A percentile compares a stretch with the other conserved stretches of the same genome.
Conservation (phyloP, 2,329 filamentous ascomycete genomes). For the Calycina marina region DNA sequence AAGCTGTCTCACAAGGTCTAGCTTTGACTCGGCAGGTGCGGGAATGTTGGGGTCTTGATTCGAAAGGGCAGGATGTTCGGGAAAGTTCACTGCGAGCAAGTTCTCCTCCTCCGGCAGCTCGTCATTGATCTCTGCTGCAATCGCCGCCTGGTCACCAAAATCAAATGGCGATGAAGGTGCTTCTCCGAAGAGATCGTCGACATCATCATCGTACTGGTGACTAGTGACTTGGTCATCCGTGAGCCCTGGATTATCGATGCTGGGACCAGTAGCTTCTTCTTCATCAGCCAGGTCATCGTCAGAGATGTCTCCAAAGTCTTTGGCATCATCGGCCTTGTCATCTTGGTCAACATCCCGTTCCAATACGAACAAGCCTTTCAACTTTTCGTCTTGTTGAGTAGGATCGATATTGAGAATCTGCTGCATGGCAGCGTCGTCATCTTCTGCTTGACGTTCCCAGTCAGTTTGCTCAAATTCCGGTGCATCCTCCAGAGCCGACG, state of each 20-base stretch:
- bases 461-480: conserved; percentile 20
- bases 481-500: neutral
- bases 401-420: neutral
- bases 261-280: conserved; percentile 31
- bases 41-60: conserved; percentile 52
- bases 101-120: conserved; percentile 9
- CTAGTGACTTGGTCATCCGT: conserved; percentile 45
- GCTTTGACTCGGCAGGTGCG: conserved; percentile 54
- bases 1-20: conserved; percentile 62
- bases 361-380: conserved; percentile 26
- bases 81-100: conserved; percentile 31
- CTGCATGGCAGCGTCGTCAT: conserved; percentile 26
- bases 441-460: conserved; percentile 30
- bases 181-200: conserved; percentile 18
- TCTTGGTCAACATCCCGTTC: conserved; percentile 40
- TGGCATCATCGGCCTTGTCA: conserved; percentile 82
- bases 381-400: neutral
- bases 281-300: conserved; percentile 85
- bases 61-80: conserved; percentile 21
- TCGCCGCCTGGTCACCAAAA: conserved; percentile 8
- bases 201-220: conserved; percentile 35
- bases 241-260: conserved; percentile 18
- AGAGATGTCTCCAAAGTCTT: conserved; percentile 82
- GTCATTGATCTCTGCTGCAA: conserved; percentile 6
- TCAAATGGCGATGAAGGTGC: conserved; percentile 7